Base-by-base conservation (phyloP, 176 grass and related monocot species). In the Phyllostachys edulis region DNA sequence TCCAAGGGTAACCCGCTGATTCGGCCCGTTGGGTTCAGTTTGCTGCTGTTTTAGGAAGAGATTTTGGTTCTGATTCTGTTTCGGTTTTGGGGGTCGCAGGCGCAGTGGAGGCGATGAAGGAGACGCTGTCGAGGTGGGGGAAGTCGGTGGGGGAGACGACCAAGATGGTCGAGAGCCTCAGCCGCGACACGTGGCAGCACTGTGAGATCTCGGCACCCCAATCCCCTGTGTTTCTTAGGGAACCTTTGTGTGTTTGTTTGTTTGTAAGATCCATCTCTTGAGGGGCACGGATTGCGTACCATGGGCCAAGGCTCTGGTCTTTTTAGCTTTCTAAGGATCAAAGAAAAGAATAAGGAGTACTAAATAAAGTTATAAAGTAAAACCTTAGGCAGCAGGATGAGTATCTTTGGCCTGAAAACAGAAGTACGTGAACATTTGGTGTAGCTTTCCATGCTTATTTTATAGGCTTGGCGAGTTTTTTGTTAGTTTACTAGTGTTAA, bases 151-250 rank as follows among this genome's bases (percentile, higher is more conserved):
- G 85, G 80, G 94, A 94, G 78, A 90, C 94, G 2, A 85, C 91
- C 29, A 89, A 84, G 87, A 79, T 89, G 77, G 87, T 92, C 63
- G 91, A 93, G 91, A 90, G 92, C 88, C 88, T 97, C 67, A 93
- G 91, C 51, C 84, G 78, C 18, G 92, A 97, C 89, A 97, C 94
- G 60, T 97, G 94, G 94, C 94, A 97, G 63, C 94, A 97, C 81
- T 93, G 94, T 96, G 75, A 89, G 90, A 90, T 92, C 75, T 79
- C 64, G 37, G n/a, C 38, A 18, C 40, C 71, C 15, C 21, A 80
- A 34, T n/a, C 41, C 39, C 12, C 36, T 40, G 27, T 20, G 11
- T 34, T 69, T 24, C 27, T 47, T 36, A 6, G 3, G 32, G 69
- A 37, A 61, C 41, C 23, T 40, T 76, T 68, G 6, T 57, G 47